Base-by-base conservation (phyloP, 345 rosid species). In the Sonneratia caseolaris region DNA sequence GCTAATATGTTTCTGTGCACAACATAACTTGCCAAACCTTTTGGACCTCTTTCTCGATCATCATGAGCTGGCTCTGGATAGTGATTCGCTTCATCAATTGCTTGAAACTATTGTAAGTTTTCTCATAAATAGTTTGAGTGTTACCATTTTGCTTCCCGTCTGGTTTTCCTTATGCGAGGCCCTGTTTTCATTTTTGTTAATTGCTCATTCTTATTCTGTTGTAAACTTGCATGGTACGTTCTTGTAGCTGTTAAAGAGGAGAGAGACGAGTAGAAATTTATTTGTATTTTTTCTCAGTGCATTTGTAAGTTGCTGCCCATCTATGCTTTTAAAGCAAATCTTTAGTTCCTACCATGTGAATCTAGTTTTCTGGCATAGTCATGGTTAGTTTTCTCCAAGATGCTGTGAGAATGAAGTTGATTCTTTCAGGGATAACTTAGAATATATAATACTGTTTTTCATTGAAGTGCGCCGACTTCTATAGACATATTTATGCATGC, bases 71-170 rank as follows among this genome's bases (percentile, higher is more conserved):
- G 91, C 72, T 78, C 75, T 84, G 42, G 85, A 92, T 75, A 85
- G 76, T 53, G 89, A 85, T 76, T 85, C 86, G 3, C 84, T 86
- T 69, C 53, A 49, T 77, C 82, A 82, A 48, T 79, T 89, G 67
- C 85, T 68, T 77, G 92, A 86, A 82, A 89, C 97, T 79, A 89
- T 91, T 40, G 99, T 95, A 92, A 92, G 99, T 90, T 84, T 69
- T 77, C 81, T 76, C 70, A 38, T 66, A 70, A 64, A 75, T 70
- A 68, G 61, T 36, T 74, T 69, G 66, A 77, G 24, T 64, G 42
- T 68, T 80, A 67, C 73, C 73, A 69, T 3, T 70, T 66, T 71
- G 5, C 32, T 61, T 32, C 72, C 71, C 73, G 47, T 43, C 69
- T 22, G 68, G 27, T 43, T 73, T 71, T 21, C 61, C 36, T 66